These are phyloP conservation scores for Solanum sitiens DNA, from an alignment of 257 asterid species.

Conservation along the genomic window DNA sequence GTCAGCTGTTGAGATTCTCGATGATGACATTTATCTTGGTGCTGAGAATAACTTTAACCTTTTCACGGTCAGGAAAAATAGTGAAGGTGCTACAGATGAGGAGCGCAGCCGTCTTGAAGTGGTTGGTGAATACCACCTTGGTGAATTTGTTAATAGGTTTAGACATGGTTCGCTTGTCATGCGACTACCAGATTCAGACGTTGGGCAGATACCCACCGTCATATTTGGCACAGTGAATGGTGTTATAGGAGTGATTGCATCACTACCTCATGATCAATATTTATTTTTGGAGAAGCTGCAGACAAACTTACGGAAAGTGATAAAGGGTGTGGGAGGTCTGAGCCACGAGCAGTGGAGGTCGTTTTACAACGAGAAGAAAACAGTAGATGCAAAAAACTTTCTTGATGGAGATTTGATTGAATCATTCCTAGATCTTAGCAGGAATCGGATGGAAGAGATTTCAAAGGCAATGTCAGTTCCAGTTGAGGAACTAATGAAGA, in stretches of 20 bases:
- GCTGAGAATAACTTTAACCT: conserved; percentile 85
- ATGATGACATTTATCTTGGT: conserved; percentile 85
- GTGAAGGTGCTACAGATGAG: conserved; percentile 96
- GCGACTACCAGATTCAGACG: conserved; percentile 91
- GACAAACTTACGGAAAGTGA: conserved; percentile 61
- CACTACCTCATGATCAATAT: conserved; percentile 81
- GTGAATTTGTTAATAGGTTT: conserved; percentile 86
- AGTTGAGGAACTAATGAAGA: conserved; percentile 90
- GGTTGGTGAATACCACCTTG: conserved; percentile 95
- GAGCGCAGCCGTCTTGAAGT: conserved; percentile 98
- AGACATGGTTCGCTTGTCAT: conserved; percentile 92
- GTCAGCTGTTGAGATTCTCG: conserved; percentile 98
- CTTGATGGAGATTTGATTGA: conserved; percentile 92
- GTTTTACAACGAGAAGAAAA: conserved; percentile 82
- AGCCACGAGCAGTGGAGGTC: conserved; percentile 98
- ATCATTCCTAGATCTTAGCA: conserved; percentile 74
- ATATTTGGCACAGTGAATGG: conserved; percentile 95
- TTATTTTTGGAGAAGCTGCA: conserved; percentile 79
- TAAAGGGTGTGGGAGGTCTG: conserved; percentile 93
- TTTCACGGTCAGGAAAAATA: conserved; percentile 80
- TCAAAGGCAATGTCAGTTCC: conserved; percentile 55
- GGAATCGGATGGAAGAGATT: conserved; percentile 76
- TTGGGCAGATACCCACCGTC: conserved; percentile 87
- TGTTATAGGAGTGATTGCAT: conserved; percentile 83
- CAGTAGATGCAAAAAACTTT: conserved; percentile 67